Conservation (phyloP, 306 rosid genomes). For the Alnus rubra region DNA sequence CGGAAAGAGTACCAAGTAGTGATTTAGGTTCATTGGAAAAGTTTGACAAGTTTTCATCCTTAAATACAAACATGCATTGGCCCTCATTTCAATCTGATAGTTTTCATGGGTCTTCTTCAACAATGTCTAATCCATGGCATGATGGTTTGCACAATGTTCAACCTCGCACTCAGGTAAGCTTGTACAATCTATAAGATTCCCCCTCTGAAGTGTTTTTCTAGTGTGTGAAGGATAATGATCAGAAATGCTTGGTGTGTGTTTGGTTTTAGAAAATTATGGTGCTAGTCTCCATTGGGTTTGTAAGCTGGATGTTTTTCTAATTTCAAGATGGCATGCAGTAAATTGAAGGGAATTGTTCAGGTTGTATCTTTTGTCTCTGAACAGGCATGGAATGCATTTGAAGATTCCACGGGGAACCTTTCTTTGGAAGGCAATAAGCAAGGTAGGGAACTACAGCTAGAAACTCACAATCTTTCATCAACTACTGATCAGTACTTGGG, state of each 20-base stretch:
- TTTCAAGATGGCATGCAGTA: conserved; percentile 7
- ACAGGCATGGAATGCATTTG: conserved; percentile 81
- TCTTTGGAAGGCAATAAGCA: conserved; percentile 39
- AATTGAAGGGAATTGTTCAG: conserved; percentile 28
- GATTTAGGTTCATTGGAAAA: conserved; percentile 36
- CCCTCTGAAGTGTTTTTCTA: not conserved
- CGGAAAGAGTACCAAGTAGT: conserved; percentile 29
- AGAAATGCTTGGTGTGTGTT: not conserved
- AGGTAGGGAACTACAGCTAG: conserved; percentile 33
- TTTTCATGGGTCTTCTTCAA: conserved; percentile 33
- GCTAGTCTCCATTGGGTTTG: not conserved
- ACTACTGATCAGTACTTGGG: conserved; percentile 41
- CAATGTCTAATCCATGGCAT: conserved; percentile 46
- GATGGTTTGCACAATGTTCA: conserved; percentile 34
- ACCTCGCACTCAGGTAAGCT: conserved; percentile 53
- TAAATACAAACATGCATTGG: conserved; percentile 45
- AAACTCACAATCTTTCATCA: conserved; percentile 34
- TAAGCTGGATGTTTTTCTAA: not conserved
- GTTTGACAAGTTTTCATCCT: conserved; percentile 45
- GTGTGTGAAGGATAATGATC: conserved; percentile 8
- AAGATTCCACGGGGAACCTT: conserved; percentile 45
- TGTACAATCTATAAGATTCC: not conserved
- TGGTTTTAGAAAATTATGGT: conserved; percentile 17
- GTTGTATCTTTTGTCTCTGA: conserved; percentile 38
- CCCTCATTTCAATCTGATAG: conserved; percentile 38